These are phyloP conservation scores for Umbelopsis isabellina DNA, from an alignment of 192 early-diverging fungal genomes.

Conservation along the genomic window DNA sequence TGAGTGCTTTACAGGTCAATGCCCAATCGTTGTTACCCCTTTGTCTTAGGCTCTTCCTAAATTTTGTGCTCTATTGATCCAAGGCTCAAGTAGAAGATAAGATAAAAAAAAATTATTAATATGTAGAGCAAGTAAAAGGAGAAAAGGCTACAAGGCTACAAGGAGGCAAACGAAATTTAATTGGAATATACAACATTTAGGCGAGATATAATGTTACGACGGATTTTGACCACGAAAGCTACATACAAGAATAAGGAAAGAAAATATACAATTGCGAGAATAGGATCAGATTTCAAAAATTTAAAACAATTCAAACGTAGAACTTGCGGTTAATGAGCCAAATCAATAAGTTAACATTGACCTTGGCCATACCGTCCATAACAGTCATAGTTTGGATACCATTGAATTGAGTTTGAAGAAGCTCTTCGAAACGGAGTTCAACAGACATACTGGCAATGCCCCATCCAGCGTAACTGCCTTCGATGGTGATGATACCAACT, in stretches of 20 bases:
- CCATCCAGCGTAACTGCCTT: conserved; percentile 78
- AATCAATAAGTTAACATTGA: conserved; percentile 96
- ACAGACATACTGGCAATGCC: conserved; percentile 66
- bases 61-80: not conserved
- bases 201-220: conserved; percentile 6
- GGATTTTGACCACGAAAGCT: not conserved
- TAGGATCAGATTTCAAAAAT: no score
- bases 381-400: conserved; percentile 89
- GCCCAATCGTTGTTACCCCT: no score
- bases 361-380: conserved; percentile 88
- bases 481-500: conserved; percentile 87
- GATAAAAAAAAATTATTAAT: conserved; percentile 6
- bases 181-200: conserved; percentile 6
- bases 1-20: no score
- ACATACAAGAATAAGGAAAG: not conserved
- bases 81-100: not conserved
- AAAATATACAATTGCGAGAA: no score
- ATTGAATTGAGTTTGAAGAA: conserved; percentile 94
- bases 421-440: conserved; percentile 89
- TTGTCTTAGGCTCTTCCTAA: no score
- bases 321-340: conserved; percentile 97
- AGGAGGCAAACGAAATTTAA: not conserved
- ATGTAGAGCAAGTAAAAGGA: not conserved
- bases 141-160: not conserved
- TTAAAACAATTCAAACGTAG: not conserved